Conservation (phyloP, 2,329 filamentous ascomycete genomes). For the Aureobasidium vineae region DNA sequence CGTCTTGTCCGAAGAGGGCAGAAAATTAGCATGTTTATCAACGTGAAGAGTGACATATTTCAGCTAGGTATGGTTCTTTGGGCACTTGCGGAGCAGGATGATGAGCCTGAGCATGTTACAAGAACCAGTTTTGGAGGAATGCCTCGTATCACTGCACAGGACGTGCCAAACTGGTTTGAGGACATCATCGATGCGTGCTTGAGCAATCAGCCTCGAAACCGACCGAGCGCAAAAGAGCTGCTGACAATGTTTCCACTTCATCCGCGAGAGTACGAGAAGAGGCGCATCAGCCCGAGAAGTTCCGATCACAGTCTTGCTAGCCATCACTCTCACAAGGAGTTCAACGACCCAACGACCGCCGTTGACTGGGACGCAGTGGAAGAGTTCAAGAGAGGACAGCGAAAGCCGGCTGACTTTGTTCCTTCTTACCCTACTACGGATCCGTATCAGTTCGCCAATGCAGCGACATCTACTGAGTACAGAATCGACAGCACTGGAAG, state of each 20-base stretch:
- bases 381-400: slow-evolving; percentile 34
- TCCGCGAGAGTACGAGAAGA: neutral
- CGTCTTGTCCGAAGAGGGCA: slow-evolving; percentile 83
- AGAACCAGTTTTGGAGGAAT: slow-evolving; percentile 58
- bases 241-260: slow-evolving; percentile 63
- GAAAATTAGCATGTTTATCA: slow-evolving; percentile 94
- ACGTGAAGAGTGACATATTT: slow-evolving; percentile 94
- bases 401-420: neutral
- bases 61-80: slow-evolving; percentile 97
- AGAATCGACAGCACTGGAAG: slow-evolving; percentile 46
- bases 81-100: slow-evolving; percentile 81
- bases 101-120: slow-evolving; percentile 80
- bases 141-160: slow-evolving; percentile 53
- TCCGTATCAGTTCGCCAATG: slow-evolving; percentile 37
- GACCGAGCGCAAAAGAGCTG: slow-evolving; percentile 71
- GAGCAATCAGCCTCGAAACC: slow-evolving; percentile 67
- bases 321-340: slow-evolving; percentile 48
- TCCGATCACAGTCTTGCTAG: slow-evolving; percentile 39
- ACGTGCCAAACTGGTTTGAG: slow-evolving; percentile 76
- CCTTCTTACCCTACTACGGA: slow-evolving; percentile 29
- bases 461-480: slow-evolving; percentile 45
- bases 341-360: slow-evolving; percentile 48
- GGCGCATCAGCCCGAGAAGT: neutral
- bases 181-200: slow-evolving; percentile 74
- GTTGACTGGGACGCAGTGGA: slow-evolving; percentile 48